Evolutionary conservation across 2,329 filamentous ascomycete species (phyloP).

Genomic region (Colletotrichum paranaense): DNA sequence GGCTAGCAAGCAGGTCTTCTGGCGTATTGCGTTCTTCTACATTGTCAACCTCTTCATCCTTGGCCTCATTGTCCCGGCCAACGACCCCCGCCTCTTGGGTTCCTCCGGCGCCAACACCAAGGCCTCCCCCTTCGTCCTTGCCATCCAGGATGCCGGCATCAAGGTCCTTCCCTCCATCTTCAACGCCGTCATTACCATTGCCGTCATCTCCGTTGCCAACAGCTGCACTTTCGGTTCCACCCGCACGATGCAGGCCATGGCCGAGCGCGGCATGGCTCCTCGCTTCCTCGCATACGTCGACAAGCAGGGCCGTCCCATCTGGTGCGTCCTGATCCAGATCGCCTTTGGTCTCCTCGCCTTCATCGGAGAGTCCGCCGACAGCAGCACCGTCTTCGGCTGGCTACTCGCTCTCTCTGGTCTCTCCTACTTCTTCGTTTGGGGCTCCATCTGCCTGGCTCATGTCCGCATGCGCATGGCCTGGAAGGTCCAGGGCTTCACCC

Average conservation of each 20-base stretch:
- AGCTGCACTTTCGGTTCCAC: slow-evolving; percentile 63
- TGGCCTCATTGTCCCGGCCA: slow-evolving; percentile 37
- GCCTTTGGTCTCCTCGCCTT: slow-evolving; percentile 70
- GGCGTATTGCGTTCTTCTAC: slow-evolving; percentile 40
- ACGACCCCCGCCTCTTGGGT: slow-evolving; percentile 37
- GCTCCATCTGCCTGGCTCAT: slow-evolving; percentile 72
- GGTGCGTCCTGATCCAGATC: slow-evolving; percentile 63
- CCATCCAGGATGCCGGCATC: slow-evolving; percentile 62
- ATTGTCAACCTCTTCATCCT: slow-evolving; percentile 39
- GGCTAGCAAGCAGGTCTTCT: slow-evolving; percentile 41
- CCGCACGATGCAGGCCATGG: slow-evolving; percentile 62
- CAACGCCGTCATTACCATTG: slow-evolving; percentile 61
- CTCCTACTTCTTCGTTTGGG: slow-evolving; percentile 81
- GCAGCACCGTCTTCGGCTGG: slow-evolving; percentile 69
- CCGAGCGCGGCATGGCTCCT: slow-evolving; percentile 63
- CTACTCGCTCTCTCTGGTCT: slow-evolving; percentile 78
- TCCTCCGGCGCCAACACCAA: slow-evolving; percentile 53
- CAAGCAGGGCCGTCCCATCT: slow-evolving; percentile 68
- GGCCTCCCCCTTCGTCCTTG: slow-evolving; percentile 63
- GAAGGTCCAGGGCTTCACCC: slow-evolving; percentile 66
- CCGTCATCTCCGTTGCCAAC: slow-evolving; percentile 64
- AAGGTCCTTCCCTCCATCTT: slow-evolving; percentile 62
- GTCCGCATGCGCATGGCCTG: slow-evolving; percentile 74
- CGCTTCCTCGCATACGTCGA: slow-evolving; percentile 70
- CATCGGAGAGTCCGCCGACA: slow-evolving; percentile 46